A percentile compares a stretch with the other conserved stretches of the same genome.
Evolutionary conservation across 1,284 basidiomycete species (phyloP).

Genomic region (Athelia psychrophila): DNA sequence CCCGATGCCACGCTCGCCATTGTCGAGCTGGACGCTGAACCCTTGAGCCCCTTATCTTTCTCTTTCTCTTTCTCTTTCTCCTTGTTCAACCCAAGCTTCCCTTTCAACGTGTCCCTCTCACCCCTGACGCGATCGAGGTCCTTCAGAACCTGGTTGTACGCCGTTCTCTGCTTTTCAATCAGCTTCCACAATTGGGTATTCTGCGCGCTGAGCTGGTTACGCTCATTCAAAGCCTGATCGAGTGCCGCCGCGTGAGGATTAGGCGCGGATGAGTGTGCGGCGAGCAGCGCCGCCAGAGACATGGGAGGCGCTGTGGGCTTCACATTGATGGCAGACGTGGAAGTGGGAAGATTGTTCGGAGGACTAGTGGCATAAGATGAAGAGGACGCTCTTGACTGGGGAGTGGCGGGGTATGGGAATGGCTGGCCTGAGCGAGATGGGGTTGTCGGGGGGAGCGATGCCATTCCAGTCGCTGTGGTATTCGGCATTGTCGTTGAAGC

Average conservation of each 20-base stretch:
- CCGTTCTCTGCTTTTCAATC: conserved; percentile 81
- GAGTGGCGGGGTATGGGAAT: conserved; percentile 12
- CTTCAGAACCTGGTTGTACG: conserved; percentile 71
- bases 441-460: neutral
- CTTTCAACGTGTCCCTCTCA: conserved; percentile 72
- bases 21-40: neutral
- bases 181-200: conserved; percentile 91
- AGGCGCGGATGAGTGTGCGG: conserved; percentile 43
- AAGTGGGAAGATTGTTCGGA: conserved; percentile 15
- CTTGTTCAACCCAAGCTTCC: conserved; percentile 1
- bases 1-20: too few species aligned
- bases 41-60: neutral
- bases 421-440: conserved; percentile 6
- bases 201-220: conserved; percentile 76
- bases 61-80: too few species aligned
- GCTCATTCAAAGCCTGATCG: conserved; percentile 70
- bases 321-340: conserved; percentile 18
- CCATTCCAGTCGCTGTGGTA: too few species aligned
- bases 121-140: conserved; percentile 78
- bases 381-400: conserved; percentile 17
- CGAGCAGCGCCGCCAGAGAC: conserved; percentile 55
- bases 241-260: conserved; percentile 68
- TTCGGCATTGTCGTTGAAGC: too few species aligned
- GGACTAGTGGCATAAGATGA: conserved; percentile 11
- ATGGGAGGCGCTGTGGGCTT: conserved; percentile 28